Conservation (phyloP, 2,329 filamentous ascomycete species). For the Purpureocillium lavendulum region DNA sequence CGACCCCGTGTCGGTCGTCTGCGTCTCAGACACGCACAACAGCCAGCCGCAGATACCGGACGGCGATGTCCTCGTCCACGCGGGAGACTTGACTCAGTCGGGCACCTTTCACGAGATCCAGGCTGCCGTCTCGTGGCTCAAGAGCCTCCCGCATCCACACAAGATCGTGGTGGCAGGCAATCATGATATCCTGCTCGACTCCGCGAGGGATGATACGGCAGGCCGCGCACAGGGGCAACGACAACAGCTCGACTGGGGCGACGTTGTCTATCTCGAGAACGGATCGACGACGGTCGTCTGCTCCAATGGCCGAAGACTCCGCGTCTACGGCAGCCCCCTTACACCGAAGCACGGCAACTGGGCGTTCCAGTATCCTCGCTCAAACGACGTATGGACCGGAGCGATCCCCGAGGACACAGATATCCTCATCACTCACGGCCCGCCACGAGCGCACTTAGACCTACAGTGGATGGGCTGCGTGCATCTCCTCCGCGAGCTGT, state of each 20-base stretch:
- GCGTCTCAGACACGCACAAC: constrained; percentile 38
- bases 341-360: constrained; percentile 25
- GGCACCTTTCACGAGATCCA: constrained; percentile 31
- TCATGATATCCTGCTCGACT: constrained; percentile 29
- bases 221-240: no score
- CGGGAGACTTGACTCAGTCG: constrained; percentile 36
- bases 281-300: constrained; percentile 12
- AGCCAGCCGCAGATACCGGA: constrained; percentile 25
- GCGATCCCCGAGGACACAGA: constrained; percentile 18
- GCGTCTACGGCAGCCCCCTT: constrained; percentile 19
- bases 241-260: constrained; percentile 16
- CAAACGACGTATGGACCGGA: constrained; percentile 17
- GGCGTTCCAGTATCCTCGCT: constrained; percentile 31
- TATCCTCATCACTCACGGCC: constrained; percentile 30
- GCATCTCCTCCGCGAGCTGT: constrained; percentile 34
- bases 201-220: neutral
- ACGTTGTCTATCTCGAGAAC: constrained; percentile 16
- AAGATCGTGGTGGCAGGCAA: constrained; percentile 39
- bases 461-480: constrained; percentile 21
- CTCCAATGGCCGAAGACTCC: no score
- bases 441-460: constrained; percentile 27
- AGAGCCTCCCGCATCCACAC: constrained; percentile 24
- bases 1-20: constrained; percentile 26
- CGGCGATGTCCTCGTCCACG: constrained; percentile 39
- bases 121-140: constrained; percentile 29